Percentiles rank a stretch among this genome's conserved stretches.
Evolutionary conservation across 371 early-diverging fungal genomes (phyloP).

Genomic region (Mortierella sp.): DNA sequence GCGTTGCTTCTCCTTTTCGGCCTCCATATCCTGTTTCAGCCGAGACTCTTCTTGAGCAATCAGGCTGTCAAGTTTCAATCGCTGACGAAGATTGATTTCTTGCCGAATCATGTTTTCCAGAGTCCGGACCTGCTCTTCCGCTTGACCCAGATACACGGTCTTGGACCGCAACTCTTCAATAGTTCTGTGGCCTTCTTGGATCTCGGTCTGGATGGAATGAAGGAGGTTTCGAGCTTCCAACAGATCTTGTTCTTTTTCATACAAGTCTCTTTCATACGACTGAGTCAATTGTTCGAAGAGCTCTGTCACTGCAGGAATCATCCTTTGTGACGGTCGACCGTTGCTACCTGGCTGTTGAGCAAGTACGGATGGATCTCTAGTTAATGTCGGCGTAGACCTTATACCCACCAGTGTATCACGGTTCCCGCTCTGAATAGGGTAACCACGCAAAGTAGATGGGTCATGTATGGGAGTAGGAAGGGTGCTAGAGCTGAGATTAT

Average conservation of each 20-base stretch:
- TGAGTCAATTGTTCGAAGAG: conserved; percentile 52
- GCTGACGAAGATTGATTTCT: conserved; percentile 51
- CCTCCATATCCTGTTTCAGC: conserved; percentile 24
- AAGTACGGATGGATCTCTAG: background rate
- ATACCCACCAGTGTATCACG: conserved; percentile 3
- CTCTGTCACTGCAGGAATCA: conserved; percentile 53
- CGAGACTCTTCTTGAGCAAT: conserved; percentile 34
- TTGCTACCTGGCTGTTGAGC: background rate
- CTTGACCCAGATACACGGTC: conserved; percentile 32
- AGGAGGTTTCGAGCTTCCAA: conserved; percentile 54
- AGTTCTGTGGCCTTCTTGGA: conserved; percentile 36
- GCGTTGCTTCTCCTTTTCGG: conserved; percentile 11
- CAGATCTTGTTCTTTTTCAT: conserved; percentile 71
- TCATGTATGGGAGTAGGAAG: conserved; percentile 3
- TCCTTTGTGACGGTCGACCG: conserved; percentile 27
- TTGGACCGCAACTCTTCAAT: conserved; percentile 37
- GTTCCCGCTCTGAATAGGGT: background rate
- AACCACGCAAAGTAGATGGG: conserved; percentile 8
- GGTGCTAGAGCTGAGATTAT: conserved; percentile 2
- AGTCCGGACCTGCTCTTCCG: conserved; percentile 41
- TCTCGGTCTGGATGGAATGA: conserved; percentile 43
- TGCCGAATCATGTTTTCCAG: conserved; percentile 45
- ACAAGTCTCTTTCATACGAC: conserved; percentile 60
- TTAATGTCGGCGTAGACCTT: background rate
- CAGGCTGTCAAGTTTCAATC: conserved; percentile 31